Percentiles rank a stretch among this genome's conserved stretches.
phyloP scores from a whole-genome alignment of 495 filamentous ascomycete genomes.

The Hypoxylon subgilvum region DNA sequence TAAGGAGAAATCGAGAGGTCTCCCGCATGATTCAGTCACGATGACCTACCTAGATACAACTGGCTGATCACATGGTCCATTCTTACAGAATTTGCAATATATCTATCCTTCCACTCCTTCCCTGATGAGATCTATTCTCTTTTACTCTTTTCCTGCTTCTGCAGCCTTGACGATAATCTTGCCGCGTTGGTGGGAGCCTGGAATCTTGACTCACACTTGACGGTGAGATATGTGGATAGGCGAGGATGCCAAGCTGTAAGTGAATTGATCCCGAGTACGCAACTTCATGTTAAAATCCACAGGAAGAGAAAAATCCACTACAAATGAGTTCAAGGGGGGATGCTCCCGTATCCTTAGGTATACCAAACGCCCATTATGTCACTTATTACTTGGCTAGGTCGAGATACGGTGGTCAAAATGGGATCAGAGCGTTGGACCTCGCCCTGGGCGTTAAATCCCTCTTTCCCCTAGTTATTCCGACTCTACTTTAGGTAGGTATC shows the following conservation, averaged over 20 bases:
- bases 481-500: neutral
- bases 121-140: neutral
- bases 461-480: too few relatives aligned
- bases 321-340: too few relatives aligned
- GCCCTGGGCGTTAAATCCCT: neutral
- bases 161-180: slow-evolving; percentile 17
- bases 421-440: slow-evolving; percentile 1
- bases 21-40: neutral
- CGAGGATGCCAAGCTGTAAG: neutral
- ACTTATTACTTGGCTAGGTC: neutral
- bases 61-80: too few relatives aligned
- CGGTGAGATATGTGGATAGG: slow-evolving; percentile 8
- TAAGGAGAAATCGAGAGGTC: slow-evolving; percentile 3
- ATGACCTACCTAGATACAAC: too few relatives aligned
- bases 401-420: slow-evolving; percentile 1
- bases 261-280: slow-evolving; percentile 15
- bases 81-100: too few relatives aligned
- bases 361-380: neutral
- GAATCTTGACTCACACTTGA: slow-evolving; percentile 29
- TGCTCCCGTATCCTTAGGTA: too few relatives aligned
- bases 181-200: slow-evolving; percentile 17
- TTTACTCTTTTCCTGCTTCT: neutral
- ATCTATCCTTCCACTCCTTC: neutral
- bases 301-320: neutral
- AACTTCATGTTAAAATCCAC: slow-evolving; percentile 8